Percentiles rank a stretch among this genome's conserved stretches.
phyloP scores from a whole-genome alignment of 108 stramenopile species.

The Cyclotella sp. region DNA sequence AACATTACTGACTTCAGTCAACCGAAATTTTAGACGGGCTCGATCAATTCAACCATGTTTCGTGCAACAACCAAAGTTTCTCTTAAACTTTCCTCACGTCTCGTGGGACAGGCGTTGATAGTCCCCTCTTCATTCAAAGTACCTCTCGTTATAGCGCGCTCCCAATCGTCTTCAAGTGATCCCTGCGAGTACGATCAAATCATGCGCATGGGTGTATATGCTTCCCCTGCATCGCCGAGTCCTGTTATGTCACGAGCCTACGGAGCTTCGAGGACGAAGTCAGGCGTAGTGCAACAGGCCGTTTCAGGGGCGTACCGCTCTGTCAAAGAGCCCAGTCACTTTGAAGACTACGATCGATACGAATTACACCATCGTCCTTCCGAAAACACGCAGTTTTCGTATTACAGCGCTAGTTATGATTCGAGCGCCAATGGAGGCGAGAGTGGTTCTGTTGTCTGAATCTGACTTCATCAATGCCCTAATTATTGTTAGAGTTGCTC shows the following conservation, averaged over 20 bases:
- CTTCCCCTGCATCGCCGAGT: not conserved
- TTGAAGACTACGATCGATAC: conserved; percentile 22
- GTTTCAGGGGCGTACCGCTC: conserved; percentile 5
- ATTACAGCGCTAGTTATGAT: conserved; percentile 1
- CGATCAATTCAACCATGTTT: not conserved
- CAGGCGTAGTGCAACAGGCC: not conserved
- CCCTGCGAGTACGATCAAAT: conserved; percentile 22
- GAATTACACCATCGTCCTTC: conserved; percentile 3
- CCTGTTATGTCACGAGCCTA: conserved; percentile 1
- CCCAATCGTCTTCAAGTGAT: not conserved
- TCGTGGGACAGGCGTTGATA: not conserved
- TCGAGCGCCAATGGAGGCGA: not conserved
- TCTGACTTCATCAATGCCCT: too few relatives aligned
- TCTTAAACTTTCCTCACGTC: not conserved
- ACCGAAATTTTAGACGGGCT: not conserved
- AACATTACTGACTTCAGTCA: not conserved
- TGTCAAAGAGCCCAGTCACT: not conserved
- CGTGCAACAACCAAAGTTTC: not conserved
- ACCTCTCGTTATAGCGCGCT: not conserved
- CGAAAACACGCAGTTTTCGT: conserved; percentile 2
- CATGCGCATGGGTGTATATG: conserved; percentile 5
- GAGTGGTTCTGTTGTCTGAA: not conserved
- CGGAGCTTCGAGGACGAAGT: conserved; percentile 1
- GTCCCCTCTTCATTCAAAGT: not conserved
- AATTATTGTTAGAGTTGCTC: not conserved